phyloP scores from a whole-genome alignment of 2,329 filamentous ascomycete species.

The Nothopassalora personata region DNA sequence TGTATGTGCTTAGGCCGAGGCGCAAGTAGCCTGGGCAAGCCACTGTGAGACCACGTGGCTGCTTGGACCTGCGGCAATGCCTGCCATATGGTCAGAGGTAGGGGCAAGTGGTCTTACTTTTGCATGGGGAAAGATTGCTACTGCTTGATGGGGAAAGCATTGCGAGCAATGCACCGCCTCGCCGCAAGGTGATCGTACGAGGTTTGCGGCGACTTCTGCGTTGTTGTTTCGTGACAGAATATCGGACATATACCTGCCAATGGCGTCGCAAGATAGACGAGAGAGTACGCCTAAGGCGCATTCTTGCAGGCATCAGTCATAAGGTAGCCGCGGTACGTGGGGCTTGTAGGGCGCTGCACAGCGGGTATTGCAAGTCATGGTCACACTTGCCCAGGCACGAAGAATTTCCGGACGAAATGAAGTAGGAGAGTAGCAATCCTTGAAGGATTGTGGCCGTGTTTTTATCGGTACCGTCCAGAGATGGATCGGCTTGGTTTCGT shows the following conservation, averaged over 20 bases:
- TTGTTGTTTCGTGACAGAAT: background rate
- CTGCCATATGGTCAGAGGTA: background rate
- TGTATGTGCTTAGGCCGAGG: background rate
- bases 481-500: background rate
- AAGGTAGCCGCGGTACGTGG: background rate
- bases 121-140: background rate
- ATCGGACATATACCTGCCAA: background rate
- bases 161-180: background rate
- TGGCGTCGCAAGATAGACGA: background rate
- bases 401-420: background rate
- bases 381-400: background rate
- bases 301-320: background rate
- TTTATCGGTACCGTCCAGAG: background rate
- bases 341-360: background rate
- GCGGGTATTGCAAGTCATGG: background rate
- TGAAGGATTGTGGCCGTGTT: background rate
- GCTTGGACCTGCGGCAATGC: background rate
- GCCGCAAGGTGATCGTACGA: background rate
- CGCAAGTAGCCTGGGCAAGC: background rate
- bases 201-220: background rate
- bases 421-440: background rate
- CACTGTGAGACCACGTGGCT: background rate
- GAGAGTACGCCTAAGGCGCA: background rate
- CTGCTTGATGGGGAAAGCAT: background rate
- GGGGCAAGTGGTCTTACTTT: background rate